These are phyloP conservation scores for Wickerhamiella galacta DNA, from an alignment of 805 yeast genomes.

Conservation along the genomic window DNA sequence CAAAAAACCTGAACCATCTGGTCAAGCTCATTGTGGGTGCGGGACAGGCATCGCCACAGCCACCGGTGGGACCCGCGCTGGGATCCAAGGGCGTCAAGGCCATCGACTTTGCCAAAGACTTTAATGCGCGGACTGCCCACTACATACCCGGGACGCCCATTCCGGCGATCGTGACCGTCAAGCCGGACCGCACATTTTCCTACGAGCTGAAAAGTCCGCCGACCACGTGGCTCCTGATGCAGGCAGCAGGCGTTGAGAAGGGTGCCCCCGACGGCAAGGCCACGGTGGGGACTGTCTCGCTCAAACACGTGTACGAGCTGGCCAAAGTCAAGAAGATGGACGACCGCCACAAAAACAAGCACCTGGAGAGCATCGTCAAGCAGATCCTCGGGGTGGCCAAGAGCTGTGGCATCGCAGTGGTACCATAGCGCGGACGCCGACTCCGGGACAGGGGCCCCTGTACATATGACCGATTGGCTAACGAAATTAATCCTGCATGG, in stretches of 20 bases:
- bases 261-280: constrained; percentile 46
- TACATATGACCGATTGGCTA: too few species aligned
- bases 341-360: constrained; percentile 52
- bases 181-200: constrained; percentile 80
- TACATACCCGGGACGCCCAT: constrained; percentile 76
- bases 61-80: constrained; percentile 97
- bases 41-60: constrained; percentile 95
- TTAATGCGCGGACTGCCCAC: constrained; percentile 89
- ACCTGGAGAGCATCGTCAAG: constrained; percentile 62
- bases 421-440: constrained; percentile 31
- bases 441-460: too few species aligned
- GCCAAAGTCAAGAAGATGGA: constrained; percentile 86
- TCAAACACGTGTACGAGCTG: constrained; percentile 86
- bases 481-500: too few species aligned
- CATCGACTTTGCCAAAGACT: constrained; percentile 94
- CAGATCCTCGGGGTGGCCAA: constrained; percentile 78
- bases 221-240: constrained; percentile 67
- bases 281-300: constrained; percentile 45
- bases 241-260: constrained; percentile 64
- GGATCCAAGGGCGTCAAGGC: constrained; percentile 99
- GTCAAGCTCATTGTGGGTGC: constrained; percentile 90
- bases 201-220: constrained; percentile 87
- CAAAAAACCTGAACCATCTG: constrained; percentile 36
- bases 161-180: constrained; percentile 69
- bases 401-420: constrained; percentile 72